Evolutionary conservation across 1,139 yeast genomes (phyloP), one percentile per base, ranked within the genome.

Genomic region (Arxiozyma bovina): DNA sequence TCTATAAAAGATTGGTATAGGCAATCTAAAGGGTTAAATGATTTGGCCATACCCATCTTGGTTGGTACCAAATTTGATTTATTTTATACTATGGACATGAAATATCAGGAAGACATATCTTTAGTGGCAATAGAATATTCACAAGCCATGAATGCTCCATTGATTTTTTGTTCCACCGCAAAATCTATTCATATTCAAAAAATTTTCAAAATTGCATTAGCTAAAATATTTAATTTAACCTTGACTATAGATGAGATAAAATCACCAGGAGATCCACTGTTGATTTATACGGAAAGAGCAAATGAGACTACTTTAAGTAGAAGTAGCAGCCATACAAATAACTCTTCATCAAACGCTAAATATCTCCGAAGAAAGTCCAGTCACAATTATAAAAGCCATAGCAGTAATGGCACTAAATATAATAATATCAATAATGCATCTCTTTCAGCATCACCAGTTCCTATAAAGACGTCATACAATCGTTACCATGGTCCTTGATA

Each of bases 31-130:
- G 96, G 96, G 1, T 84, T 89, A 67, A 93, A 93, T 73, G 84
- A 83, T 65, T 85, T 93, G 0, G 98, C 99, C 23, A 87, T 93
- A 53, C 97, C 98, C 3, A 83, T 93, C 58, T 74, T 93, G 50
- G 86, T 93, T 1, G 99, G 99, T 5, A 93, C 99, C 1, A 93
- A 93, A 68, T 93, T 87, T 70, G 99, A 93, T 69, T 76, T 85
- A 60, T 91, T 93, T 69, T 49, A 49, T 49, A 93, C 87, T 63
- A 73, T 88, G 67, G 82, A 94, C 51, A 80, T 78, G 48, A 86
- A 83, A 55, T 96, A 91, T 63, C 98, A 93, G 69, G 80, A 82
- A 56, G 95, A 88, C 65, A 81, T 93, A 52, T 88, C 96, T 8
- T 83, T 80, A 57, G 91, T 86, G 66, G 95, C 96, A 8, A 82